Evolutionary conservation across 192 early-diverging fungal genomes (phyloP).

Genomic region (Diversispora eburnea): DNA sequence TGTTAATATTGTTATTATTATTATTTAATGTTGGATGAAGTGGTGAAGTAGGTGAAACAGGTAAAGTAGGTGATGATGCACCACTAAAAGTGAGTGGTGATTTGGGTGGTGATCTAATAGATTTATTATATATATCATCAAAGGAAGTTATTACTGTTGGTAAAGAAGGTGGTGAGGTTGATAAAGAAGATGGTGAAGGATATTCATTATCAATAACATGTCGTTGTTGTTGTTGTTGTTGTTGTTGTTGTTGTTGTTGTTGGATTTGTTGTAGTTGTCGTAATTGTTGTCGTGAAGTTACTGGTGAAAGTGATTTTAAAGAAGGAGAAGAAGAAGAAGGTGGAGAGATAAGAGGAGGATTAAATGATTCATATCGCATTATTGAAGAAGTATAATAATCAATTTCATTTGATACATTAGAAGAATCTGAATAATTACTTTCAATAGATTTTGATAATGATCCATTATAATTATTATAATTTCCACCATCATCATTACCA

Average conservation of each 20-base stretch:
- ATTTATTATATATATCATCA: too few relatives aligned
- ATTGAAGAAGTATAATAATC: neutral
- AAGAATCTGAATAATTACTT: neutral
- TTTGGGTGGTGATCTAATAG: too few relatives aligned
- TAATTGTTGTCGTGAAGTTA: too few relatives aligned
- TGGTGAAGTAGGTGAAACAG: neutral
- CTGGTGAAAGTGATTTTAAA: neutral
- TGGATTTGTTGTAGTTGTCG: too few relatives aligned
- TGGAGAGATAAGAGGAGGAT: neutral
- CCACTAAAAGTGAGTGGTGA: too few relatives aligned
- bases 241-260: too few relatives aligned
- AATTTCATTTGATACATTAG: neutral
- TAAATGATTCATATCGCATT: neutral
- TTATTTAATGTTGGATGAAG: neutral
- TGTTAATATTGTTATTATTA: neutral
- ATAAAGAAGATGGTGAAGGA: conserved; percentile 5
- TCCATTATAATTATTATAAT: too few relatives aligned
- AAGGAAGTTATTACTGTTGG: too few relatives aligned
- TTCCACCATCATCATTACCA: too few relatives aligned
- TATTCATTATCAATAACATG: too few relatives aligned
- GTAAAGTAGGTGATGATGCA: neutral
- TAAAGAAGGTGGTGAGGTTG: neutral
- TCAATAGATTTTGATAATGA: too few relatives aligned
- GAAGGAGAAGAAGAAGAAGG: neutral
- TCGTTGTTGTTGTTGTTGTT: too few relatives aligned